phyloP scores from a whole-genome alignment of 2,329 filamentous ascomycete species.

The Tolypocladium tropicale region DNA sequence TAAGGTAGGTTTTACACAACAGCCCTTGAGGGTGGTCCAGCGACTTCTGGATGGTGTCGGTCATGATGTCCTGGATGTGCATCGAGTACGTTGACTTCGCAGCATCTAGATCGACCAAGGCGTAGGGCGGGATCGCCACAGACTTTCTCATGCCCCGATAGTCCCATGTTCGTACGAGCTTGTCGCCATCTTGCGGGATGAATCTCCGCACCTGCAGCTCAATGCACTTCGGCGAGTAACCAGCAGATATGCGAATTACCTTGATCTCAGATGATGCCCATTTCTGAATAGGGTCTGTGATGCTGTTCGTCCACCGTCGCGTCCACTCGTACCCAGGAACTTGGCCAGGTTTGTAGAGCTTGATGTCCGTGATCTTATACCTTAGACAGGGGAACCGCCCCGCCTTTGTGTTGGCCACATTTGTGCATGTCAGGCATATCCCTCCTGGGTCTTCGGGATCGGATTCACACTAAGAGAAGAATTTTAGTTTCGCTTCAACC shows the following conservation, averaged over 20 bases:
- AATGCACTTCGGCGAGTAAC: constrained; percentile 38
- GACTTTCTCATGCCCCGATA: constrained; percentile 32
- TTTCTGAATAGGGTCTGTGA: constrained; percentile 42
- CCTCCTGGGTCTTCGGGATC: constrained; percentile 36
- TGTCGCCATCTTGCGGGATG: constrained; percentile 44
- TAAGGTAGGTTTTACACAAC: constrained; percentile 38
- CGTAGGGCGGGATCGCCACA: constrained; percentile 44
- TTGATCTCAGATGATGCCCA: constrained; percentile 44
- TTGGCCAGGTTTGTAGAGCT: constrained; percentile 47
- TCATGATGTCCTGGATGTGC: constrained; percentile 39
- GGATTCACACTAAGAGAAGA: constrained; percentile 35
- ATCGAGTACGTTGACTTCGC: constrained; percentile 35
- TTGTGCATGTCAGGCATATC: constrained; percentile 43
- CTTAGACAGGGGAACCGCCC: constrained; percentile 47
- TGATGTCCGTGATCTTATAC: constrained; percentile 50
- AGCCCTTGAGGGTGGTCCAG: constrained; percentile 23
- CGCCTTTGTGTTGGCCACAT: constrained; percentile 37
- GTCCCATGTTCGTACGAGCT: constrained; percentile 43
- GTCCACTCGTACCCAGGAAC: constrained; percentile 52
- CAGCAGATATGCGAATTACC: constrained; percentile 41
- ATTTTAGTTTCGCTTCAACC: neutral
- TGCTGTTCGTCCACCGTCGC: constrained; percentile 44
- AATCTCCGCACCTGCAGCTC: constrained; percentile 43
- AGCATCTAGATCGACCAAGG: constrained; percentile 43
- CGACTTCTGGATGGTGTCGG: constrained; percentile 34